Evolutionary conservation across 176 grass and related monocot genomes (phyloP).

Genomic region (Guadua angustifolia): DNA sequence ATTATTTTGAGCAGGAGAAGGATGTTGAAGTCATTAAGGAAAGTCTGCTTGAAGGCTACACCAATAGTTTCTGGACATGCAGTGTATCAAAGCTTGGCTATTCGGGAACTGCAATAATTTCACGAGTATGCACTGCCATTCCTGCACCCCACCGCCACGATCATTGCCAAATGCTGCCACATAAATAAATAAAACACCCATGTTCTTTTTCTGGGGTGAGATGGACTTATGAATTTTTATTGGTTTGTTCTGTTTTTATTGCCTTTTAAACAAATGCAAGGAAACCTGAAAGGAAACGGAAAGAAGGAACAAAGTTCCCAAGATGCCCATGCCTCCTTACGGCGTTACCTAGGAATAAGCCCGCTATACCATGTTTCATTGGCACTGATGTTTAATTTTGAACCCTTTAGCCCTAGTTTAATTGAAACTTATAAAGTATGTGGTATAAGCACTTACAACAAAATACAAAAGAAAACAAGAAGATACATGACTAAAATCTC

Average conservation of each 20-base stretch:
- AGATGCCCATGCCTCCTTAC: neutral
- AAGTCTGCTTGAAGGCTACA: conserved; percentile 82
- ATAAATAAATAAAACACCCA: conserved; percentile 11
- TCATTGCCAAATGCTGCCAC: neutral
- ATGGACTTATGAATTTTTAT: neutral
- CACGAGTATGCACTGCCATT: conserved; percentile 57
- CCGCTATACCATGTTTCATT: conserved; percentile 14
- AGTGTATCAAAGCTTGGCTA: conserved; percentile 96
- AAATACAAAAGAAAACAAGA: conserved; percentile 21
- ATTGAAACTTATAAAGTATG: neutral
- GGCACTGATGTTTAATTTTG: neutral
- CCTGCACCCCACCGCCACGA: neutral
- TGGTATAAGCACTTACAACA: neutral
- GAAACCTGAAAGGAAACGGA: conserved; percentile 35
- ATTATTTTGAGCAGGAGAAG: conserved; percentile 74
- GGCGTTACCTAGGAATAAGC: neutral
- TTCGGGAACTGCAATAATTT: conserved; percentile 95
- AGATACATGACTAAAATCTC: neutral
- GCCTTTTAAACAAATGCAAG: conserved; percentile 24
- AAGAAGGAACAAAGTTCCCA: neutral
- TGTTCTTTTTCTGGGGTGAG: no score
- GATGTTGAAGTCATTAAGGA: conserved; percentile 85
- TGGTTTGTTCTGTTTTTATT: conserved; percentile 44
- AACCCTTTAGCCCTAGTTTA: neutral
- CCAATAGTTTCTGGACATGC: conserved; percentile 95